A percentile compares a stretch with the other conserved stretches of the same genome.
phyloP scores from a whole-genome alignment of 1,139 yeast species.

The Spencermartinsiella ligniputridi region DNA sequence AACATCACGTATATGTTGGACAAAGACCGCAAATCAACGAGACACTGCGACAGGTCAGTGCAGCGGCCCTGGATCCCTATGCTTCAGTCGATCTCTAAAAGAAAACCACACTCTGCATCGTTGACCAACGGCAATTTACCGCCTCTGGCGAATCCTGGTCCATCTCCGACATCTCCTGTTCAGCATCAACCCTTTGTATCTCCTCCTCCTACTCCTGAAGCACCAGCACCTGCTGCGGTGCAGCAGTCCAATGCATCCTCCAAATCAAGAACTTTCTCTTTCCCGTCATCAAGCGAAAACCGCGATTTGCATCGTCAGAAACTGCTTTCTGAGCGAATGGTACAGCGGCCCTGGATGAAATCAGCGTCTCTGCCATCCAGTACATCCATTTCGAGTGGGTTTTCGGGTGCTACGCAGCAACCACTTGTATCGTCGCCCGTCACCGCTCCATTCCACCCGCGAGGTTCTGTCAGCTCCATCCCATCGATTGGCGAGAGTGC shows the following conservation, averaged over 20 bases:
- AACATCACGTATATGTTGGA: background rate
- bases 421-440: background rate
- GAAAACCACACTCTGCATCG: background rate
- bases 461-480: background rate
- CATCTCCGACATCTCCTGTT: constrained; percentile 1
- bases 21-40: background rate
- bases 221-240: background rate
- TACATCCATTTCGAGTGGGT: background rate
- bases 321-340: constrained; percentile 3
- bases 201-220: constrained; percentile 6
- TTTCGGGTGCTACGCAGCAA: background rate
- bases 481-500: constrained; percentile 1
- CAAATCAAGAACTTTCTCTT: constrained; percentile 2
- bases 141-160: constrained; percentile 1
- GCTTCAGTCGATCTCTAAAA: constrained; percentile 1
- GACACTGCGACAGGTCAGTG: background rate
- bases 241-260: background rate
- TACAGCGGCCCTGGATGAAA: constrained; percentile 4
- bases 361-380: background rate
- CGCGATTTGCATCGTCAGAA: constrained; percentile 1
- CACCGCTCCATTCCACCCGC: background rate
- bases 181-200: background rate
- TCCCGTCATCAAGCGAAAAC: constrained; percentile 1
- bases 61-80: constrained; percentile 2
- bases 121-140: constrained; percentile 1